Evolutionary conservation across 805 yeast genomes (phyloP), one percentile per base, ranked within the genome.

Genomic region (Saturnispora kantuleensis): DNA sequence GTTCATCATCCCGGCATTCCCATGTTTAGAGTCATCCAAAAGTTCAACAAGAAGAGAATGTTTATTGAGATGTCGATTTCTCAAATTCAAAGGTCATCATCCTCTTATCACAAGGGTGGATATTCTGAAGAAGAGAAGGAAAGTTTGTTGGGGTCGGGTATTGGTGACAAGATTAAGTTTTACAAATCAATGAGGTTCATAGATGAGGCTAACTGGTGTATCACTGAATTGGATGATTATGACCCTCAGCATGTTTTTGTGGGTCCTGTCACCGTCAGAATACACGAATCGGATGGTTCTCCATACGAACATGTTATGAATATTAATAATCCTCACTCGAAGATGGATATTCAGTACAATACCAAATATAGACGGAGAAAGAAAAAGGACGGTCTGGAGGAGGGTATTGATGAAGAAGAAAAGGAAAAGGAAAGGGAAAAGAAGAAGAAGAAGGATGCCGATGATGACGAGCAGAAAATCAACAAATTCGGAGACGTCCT

Each of bases 251-350:
- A 65, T n/a, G 73, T 80, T 2, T 86, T 89, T 56, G 74, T 85
- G 0, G 99, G 99, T 0, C 96, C 97, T 0, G 86, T 93, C 84
- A 93, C 99, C 0, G 85, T 93, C 32, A 70, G 98, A 56, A 89
- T 93, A 32, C 98, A 93, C 59, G 99, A 93, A 57, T 94, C 96
- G 0, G 97, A 93, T 62, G 98, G 98, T 8, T 87, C 97, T 0
- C 98, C 99, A 0, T 93, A 93, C 58, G 99, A 93, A 57, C 99
- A 93, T 60, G 90, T 93, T 39, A 96, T 93, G 17, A 94, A 87
- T 52, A 67, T 93, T 42, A 85, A 87, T 54, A 97, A 90, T 37
- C 75, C 79, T 1, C 78, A 80, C 52, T 85, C 95, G 0, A 87
- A 85, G 57, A 68, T 93, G 38, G 98, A 93, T 57, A 87, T 93